Percentiles rank a stretch among this genome's conserved stretches.
These are phyloP conservation scores for Acephala macrosclerotiorum DNA, from an alignment of 2,329 filamentous ascomycete genomes.

Conservation along the genomic window DNA sequence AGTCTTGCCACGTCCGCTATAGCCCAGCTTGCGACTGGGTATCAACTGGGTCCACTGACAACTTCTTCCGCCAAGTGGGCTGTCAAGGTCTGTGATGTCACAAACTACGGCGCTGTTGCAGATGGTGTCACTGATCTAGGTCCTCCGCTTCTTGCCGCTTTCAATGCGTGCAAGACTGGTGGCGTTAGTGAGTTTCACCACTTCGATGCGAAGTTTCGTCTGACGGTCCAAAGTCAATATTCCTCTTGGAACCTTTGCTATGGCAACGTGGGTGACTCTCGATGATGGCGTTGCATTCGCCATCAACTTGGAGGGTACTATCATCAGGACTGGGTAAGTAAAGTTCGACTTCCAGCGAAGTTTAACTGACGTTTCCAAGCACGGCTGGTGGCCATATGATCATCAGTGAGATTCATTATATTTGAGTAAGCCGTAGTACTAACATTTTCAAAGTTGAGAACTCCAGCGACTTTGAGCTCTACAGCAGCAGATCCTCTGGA, in stretches of 20 bases:
- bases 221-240: constrained; percentile 31
- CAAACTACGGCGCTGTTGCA: constrained; percentile 53
- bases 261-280: constrained; percentile 57
- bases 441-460: constrained; percentile 44
- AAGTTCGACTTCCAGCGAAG: not conserved
- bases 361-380: constrained; percentile 13
- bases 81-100: constrained; percentile 51
- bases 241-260: constrained; percentile 52
- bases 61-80: constrained; percentile 33
- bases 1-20: not conserved
- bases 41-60: constrained; percentile 22
- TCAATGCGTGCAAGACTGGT: constrained; percentile 51
- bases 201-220: not conserved
- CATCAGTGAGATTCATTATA: constrained; percentile 43
- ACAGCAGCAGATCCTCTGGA: constrained; percentile 57
- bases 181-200: constrained; percentile 35
- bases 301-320: constrained; percentile 59
- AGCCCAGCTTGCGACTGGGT: not conserved
- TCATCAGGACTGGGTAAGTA: constrained; percentile 54
- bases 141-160: constrained; percentile 51
- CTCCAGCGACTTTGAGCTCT: constrained; percentile 59
- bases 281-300: constrained; percentile 55
- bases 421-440: not conserved
- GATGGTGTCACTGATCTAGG: constrained; percentile 54
- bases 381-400: constrained; percentile 60